phyloP scores from a whole-genome alignment of 176 grass and related monocot genomes.

The Chloris gayana region DNA sequence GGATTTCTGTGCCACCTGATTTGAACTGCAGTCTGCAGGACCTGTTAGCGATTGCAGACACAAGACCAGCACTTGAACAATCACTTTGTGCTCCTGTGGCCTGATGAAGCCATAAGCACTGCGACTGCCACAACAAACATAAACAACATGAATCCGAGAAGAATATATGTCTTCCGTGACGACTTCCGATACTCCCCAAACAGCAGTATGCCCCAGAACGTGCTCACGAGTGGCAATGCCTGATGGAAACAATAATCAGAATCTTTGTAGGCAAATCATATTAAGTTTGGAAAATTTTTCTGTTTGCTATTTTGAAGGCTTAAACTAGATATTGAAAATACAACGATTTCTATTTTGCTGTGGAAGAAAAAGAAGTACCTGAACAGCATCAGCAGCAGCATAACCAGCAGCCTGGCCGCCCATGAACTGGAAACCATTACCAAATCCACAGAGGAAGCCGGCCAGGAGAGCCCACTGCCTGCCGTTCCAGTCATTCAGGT shows the following conservation, averaged over 20 bases:
- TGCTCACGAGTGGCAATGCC: constrained; percentile 85
- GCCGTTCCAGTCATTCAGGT: constrained; percentile 86
- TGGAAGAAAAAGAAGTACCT: constrained; percentile 47
- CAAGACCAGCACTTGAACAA: not conserved
- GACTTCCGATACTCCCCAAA: constrained; percentile 80
- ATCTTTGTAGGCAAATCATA: not conserved
- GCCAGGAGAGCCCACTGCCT: constrained; percentile 93
- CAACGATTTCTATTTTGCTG: not conserved
- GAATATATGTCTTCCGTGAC: constrained; percentile 58
- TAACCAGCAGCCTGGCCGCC: constrained; percentile 95
- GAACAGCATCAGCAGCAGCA: constrained; percentile 96
- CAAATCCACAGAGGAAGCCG: constrained; percentile 80
- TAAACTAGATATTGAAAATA: no score
- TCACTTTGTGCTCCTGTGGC: constrained; percentile 68
- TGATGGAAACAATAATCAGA: constrained; percentile 40
- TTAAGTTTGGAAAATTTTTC: not conserved
- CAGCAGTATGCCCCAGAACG: constrained; percentile 77
- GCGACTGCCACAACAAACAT: constrained; percentile 82
- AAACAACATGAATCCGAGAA: constrained; percentile 74
- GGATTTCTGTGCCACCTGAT: constrained; percentile 8
- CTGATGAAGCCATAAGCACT: constrained; percentile 91
- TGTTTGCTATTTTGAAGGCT: not conserved
- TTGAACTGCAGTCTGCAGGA: not conserved
- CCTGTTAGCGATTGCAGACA: constrained; percentile 9
- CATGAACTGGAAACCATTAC: constrained; percentile 99